Base-by-base conservation (phyloP, 345 rosid species). In the Draba incana region DNA sequence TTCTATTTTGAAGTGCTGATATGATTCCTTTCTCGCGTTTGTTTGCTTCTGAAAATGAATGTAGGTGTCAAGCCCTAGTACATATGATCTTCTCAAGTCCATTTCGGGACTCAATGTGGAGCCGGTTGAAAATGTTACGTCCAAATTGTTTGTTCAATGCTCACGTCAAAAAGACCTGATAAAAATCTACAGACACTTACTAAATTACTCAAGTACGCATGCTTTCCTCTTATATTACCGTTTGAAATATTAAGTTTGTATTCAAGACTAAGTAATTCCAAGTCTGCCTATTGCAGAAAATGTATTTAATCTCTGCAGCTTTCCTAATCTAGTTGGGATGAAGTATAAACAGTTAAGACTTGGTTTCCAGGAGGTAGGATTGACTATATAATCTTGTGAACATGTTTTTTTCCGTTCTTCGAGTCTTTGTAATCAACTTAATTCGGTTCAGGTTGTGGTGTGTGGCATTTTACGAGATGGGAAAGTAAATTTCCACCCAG, bases 81-180 rank as follows among this genome's bases (percentile, higher is more conserved):
- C 97, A 14, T 84, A 84, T 72, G 95, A 93, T 60, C 99, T 93
- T 69, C 74, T 93, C 68, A 90, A 93, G 77, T 87, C 95, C 24
- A 86, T 90, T 64, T 82, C 88, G 5, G 96, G 96, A 68, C 30
- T 93, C 84, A 90, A 87, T 81, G 88, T 93, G 57, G 96, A 82
- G 77, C 95, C 97, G 11, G 92, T 93, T 43, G 99, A 93, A 78
- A 90, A 84, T 64, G 89, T 82, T 39, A 81, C 96, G 28, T 88
- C 99, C 71, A 93, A 93, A 80, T 84, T 93, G 73, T 87, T 93
- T 79, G 99, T 93, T 68, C 99, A 93, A 62, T 93, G 99, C 78
- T 90, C 96, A 73, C 92, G 99, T 62, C 99, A 93, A 72, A 82
- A 85, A 57, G 88, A 95, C 35, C 92, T 93, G 52, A 85, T 90